Base-by-base conservation (phyloP, 2,329 filamentous ascomycete species). In the Ophiosphaerella korrae region DNA sequence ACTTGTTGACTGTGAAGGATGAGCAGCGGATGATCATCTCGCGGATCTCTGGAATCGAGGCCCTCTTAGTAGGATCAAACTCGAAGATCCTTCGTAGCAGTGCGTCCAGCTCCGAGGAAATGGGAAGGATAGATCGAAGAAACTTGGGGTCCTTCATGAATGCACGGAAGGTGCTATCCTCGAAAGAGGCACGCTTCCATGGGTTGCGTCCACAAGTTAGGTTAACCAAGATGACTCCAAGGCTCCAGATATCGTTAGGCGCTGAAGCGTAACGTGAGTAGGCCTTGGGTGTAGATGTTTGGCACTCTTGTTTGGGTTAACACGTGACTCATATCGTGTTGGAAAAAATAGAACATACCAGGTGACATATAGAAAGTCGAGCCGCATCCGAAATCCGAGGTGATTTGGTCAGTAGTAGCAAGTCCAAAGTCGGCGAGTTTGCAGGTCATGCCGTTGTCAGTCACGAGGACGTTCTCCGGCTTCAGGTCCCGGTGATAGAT, bases 281-380 rank as follows among this genome's bases (percentile, higher is more conserved):
- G 75, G 81, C 84, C 83, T 84, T 86, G 67, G 79, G 88, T 76
- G 82, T 81, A 50, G 87, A 83, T 66, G 91, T 90, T 75, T 97
- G 86, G 73, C 94, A 99, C 84, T 99, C 94, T 97, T 75, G 47
- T 59, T 45, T 55, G 31, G 9, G 47, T 70, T 62, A 70, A 61
- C 64, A 63, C 54, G 55, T 57, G 57, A 59, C 49, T 45, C 16
- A 11, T 34, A 3, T 21, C 29, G 34, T 39, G 14, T 26, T 18
- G 32, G 33, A 8, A 37, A 57, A 13, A 11, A 67, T 66, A 64
- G 60, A 58, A 79, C 84, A 75, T 88, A 97, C 93, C 93, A 84
- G 94, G 94, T 71, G 92, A 96, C 94, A 97, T 99, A 79, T 99
- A 99, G 70, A 97, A 97, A 12, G 93, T 97, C 29, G 94, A 97